Percentiles rank a stretch among this genome's conserved stretches.
Conservation (phyloP, 1,284 basidiomycete genomes). For the Stereum hirsutum region DNA sequence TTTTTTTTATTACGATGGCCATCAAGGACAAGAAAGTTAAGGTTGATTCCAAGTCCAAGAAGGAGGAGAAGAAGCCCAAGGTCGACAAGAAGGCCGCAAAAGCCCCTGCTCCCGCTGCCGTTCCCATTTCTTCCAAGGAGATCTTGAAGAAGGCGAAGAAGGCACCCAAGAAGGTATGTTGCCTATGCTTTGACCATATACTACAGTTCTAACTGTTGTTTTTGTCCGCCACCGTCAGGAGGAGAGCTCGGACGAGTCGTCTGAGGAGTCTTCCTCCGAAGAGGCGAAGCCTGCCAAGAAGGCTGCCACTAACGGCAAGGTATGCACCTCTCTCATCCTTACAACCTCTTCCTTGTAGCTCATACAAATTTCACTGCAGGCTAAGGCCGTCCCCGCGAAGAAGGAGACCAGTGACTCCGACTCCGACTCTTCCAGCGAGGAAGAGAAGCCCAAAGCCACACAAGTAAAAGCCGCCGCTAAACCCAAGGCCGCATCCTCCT, state of each 20-base stretch:
- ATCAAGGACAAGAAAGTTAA: slow-evolving; percentile 43
- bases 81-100: slow-evolving; percentile 12
- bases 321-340: slow-evolving; percentile 1
- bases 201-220: too few species aligned
- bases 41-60: slow-evolving; percentile 28
- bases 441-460: slow-evolving; percentile 28
- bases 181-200: too few species aligned
- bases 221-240: too few species aligned
- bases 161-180: too few species aligned
- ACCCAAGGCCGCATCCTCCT: slow-evolving; percentile 14
- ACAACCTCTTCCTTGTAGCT: slow-evolving; percentile 3
- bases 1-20: slow-evolving; percentile 17
- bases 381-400: background rate
- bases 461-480: slow-evolving; percentile 24
- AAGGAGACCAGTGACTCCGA: slow-evolving; percentile 4
- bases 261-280: slow-evolving; percentile 18
- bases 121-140: slow-evolving; percentile 22
- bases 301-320: slow-evolving; percentile 15
- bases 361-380: too few species aligned
- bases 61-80: slow-evolving; percentile 24
- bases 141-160: slow-evolving; percentile 22
- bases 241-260: slow-evolving; percentile 24
- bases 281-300: slow-evolving; percentile 16
- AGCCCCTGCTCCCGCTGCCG: slow-evolving; percentile 3
- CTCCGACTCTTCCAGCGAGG: slow-evolving; percentile 14